Evolutionary conservation across 2,329 filamentous ascomycete species (phyloP).

Genomic region (Phyllosticta ampelicida): DNA sequence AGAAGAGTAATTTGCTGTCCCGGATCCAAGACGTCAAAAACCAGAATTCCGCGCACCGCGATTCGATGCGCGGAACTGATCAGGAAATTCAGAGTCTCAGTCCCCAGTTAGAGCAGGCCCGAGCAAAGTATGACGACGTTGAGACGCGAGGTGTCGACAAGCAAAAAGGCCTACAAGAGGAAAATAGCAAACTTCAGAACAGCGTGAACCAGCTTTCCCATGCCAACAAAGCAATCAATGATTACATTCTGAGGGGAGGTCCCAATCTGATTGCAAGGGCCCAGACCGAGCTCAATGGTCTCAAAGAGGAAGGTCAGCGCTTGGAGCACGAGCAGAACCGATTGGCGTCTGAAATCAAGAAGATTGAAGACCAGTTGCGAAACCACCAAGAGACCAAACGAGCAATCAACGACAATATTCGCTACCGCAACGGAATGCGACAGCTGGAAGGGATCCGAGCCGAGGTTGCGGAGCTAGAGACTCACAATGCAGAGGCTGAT

Average conservation of each 20-base stretch:
- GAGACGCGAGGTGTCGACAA: constrained; percentile 58
- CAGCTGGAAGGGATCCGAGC: constrained; percentile 54
- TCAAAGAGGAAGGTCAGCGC: constrained; percentile 55
- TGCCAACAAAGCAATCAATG: constrained; percentile 65
- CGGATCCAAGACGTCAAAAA: constrained; percentile 66
- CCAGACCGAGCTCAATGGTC: constrained; percentile 54
- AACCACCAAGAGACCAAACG: constrained; percentile 75
- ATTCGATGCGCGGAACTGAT: constrained; percentile 59
- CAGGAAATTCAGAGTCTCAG: constrained; percentile 61
- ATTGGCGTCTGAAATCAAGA: constrained; percentile 61
- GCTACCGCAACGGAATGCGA: constrained; percentile 65
- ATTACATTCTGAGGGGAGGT: constrained; percentile 68
- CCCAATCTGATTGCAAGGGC: constrained; percentile 59
- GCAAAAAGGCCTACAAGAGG: constrained; percentile 60
- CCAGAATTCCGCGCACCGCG: constrained; percentile 56
- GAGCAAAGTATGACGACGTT: constrained; percentile 66
- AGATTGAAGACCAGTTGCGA: constrained; percentile 63
- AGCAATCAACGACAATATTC: constrained; percentile 80
- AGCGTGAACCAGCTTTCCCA: constrained; percentile 68
- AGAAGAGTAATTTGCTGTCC: constrained; percentile 58
- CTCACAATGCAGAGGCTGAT: constrained; percentile 72
- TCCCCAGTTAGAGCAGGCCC: constrained; percentile 65
- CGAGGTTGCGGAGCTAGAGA: constrained; percentile 65
- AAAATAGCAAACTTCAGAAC: constrained; percentile 59
- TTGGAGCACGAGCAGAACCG: constrained; percentile 58